Evolutionary conservation across 2,329 filamentous ascomycete genomes (phyloP).

Genomic region (Dactylellina drechsleri): DNA sequence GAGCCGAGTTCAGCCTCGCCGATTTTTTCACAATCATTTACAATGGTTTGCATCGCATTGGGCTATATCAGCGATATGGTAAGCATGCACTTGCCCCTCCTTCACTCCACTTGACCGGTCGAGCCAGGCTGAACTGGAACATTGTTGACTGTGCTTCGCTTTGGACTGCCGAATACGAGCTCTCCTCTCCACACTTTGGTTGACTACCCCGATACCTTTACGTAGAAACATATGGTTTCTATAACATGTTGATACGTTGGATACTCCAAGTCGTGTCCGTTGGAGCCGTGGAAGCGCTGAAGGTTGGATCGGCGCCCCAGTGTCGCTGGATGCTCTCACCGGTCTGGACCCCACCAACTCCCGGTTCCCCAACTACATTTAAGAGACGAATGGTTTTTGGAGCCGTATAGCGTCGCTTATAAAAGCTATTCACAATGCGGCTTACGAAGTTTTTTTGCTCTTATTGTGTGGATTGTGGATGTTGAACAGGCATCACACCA

Average conservation of each 20-base stretch:
- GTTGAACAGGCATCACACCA: conserved; percentile 32
- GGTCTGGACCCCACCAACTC: conserved; percentile 10
- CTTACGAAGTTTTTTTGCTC: conserved; percentile 22
- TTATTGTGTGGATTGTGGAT: conserved; percentile 15
- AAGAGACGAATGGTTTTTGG: conserved; percentile 24
- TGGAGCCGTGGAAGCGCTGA: conserved; percentile 15
- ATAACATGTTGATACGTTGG: background rate
- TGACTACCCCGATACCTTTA: background rate
- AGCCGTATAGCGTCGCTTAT: conserved; percentile 24
- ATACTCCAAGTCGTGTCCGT: conserved; percentile 2
- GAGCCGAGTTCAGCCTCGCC: conserved; percentile 10
- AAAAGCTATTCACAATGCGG: conserved; percentile 21
- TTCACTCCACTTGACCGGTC: conserved; percentile 1
- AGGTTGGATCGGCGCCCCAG: conserved; percentile 11
- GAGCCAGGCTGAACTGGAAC: conserved; percentile 20
- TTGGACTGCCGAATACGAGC: conserved; percentile 26
- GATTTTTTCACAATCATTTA: background rate
- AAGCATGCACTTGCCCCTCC: no score
- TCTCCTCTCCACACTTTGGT: conserved; percentile 9
- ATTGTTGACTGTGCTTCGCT: conserved; percentile 33
- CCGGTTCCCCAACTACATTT: conserved; percentile 7
- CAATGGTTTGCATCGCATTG: no score
- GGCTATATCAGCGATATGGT: background rate
- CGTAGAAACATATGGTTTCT: background rate
- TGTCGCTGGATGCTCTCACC: conserved; percentile 24